Evolutionary conservation across 1,139 yeast species (phyloP).

Genomic region (Pichia sp.): DNA sequence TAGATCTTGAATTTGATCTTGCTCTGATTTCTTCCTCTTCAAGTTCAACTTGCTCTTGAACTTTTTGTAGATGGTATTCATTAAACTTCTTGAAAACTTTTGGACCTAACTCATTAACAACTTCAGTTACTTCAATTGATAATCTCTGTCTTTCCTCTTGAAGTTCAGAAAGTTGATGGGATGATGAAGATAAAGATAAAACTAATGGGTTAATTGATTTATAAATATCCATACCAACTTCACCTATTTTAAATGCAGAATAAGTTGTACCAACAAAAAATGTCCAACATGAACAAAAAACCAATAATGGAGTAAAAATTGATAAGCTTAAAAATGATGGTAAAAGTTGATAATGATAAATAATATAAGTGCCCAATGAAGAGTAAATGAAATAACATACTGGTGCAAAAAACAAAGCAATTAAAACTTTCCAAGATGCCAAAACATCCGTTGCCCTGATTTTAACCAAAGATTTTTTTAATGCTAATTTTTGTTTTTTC

Average conservation of each 20-base stretch:
- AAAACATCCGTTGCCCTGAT: slow-evolving; percentile 67
- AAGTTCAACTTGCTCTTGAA: slow-evolving; percentile 21
- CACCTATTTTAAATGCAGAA: slow-evolving; percentile 66
- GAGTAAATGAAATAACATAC: slow-evolving; percentile 60
- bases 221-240: slow-evolving; percentile 65
- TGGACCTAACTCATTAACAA: slow-evolving; percentile 59
- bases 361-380: slow-evolving; percentile 42
- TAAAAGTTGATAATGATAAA: slow-evolving; percentile 33
- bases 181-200: slow-evolving; percentile 46
- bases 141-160: slow-evolving; percentile 44
- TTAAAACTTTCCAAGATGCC: slow-evolving; percentile 72
- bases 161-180: slow-evolving; percentile 41
- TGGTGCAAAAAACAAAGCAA: slow-evolving; percentile 65
- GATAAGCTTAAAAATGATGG: slow-evolving; percentile 24
- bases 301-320: slow-evolving; percentile 38
- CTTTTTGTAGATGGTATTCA: slow-evolving; percentile 18
- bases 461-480: slow-evolving; percentile 62
- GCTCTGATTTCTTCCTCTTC: slow-evolving; percentile 21
- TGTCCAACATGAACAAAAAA: slow-evolving; percentile 37
- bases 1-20: slow-evolving; percentile 20
- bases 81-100: slow-evolving; percentile 49
- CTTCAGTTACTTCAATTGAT: slow-evolving; percentile 47
- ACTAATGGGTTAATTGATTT: slow-evolving; percentile 63
- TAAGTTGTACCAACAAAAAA: slow-evolving; percentile 56
- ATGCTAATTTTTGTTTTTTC: slow-evolving; percentile 53